Evolutionary conservation across 1,284 basidiomycete genomes (phyloP).

Genomic region (Mrakiaceae sp.): DNA sequence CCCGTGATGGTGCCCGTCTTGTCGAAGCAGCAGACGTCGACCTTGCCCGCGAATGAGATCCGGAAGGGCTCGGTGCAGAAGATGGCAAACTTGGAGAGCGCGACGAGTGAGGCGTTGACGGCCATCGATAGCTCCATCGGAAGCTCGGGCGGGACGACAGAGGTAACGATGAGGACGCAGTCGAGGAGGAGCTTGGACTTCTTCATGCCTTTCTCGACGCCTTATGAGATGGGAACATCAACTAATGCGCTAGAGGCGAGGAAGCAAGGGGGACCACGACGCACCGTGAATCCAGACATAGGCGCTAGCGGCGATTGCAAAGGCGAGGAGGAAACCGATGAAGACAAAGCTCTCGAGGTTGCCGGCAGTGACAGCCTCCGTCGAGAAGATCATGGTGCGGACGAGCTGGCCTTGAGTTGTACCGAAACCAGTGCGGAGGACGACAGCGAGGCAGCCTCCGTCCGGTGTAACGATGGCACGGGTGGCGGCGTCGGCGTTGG

Average conservation of each 20-base stretch:
- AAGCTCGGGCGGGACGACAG: constrained; percentile 86
- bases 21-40: constrained; percentile 95
- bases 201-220: constrained; percentile 77
- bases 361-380: constrained; percentile 86
- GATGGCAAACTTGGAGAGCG: constrained; percentile 85
- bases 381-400: constrained; percentile 94
- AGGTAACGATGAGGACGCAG: constrained; percentile 87
- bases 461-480: constrained; percentile 47
- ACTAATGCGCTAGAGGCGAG: no score
- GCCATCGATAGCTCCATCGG: constrained; percentile 93
- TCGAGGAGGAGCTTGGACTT: constrained; percentile 87
- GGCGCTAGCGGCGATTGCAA: constrained; percentile 87
- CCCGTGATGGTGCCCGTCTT: constrained; percentile 96
- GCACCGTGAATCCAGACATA: constrained; percentile 90
- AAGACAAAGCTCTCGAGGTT: constrained; percentile 88
- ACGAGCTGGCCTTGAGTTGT: constrained; percentile 92
- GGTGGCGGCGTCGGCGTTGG: constrained; percentile 21
- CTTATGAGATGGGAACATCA: constrained; percentile 31
- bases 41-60: constrained; percentile 82
- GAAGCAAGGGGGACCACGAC: constrained; percentile 18
- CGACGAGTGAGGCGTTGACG: constrained; percentile 86
- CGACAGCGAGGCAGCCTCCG: constrained; percentile 76
- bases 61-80: constrained; percentile 97
- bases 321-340: constrained; percentile 89
- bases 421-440: constrained; percentile 90